Percentiles rank a stretch among this genome's conserved stretches.
Evolutionary conservation across 139 green algal species (phyloP).

Genomic region (Pleodorina starrii): DNA sequence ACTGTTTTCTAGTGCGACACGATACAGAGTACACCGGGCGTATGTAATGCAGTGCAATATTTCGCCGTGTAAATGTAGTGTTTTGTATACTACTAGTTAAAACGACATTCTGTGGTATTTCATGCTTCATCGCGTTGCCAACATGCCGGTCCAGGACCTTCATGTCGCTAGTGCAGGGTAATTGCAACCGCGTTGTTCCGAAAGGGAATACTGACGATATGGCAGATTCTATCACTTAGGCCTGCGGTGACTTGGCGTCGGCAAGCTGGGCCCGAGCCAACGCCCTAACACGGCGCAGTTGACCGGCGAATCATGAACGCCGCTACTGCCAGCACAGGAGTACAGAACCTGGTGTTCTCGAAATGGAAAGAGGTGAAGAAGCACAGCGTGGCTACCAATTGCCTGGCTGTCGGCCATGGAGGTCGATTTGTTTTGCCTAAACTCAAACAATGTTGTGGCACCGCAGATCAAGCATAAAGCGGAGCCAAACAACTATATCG

Average conservation of each 20-base stretch:
- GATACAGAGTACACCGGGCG: too few relatives aligned
- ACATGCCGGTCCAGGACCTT: background rate
- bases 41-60: too few relatives aligned
- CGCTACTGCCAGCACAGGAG: background rate
- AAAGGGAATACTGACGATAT: background rate
- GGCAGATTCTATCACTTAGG: background rate
- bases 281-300: conserved; percentile 1
- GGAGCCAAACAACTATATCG: conserved; percentile 38
- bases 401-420: background rate
- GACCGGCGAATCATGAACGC: conserved; percentile 1
- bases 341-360: conserved; percentile 14
- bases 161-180: background rate
- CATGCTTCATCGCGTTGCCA: background rate
- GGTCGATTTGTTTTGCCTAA: conserved; percentile 2
- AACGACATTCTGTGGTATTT: too few relatives aligned
- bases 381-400: background rate
- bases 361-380: conserved; percentile 19
- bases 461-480: conserved; percentile 44
- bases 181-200: background rate
- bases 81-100: too few relatives aligned
- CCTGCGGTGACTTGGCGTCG: background rate
- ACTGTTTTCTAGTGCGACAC: too few relatives aligned
- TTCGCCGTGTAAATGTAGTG: too few relatives aligned
- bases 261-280: background rate
- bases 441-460: background rate